A percentile compares a stretch with the other conserved stretches of the same genome.
These are phyloP conservation scores for Aurantiochytrium sp. DNA, from an alignment of 108 stramenopile species.

Conservation along the genomic window DNA sequence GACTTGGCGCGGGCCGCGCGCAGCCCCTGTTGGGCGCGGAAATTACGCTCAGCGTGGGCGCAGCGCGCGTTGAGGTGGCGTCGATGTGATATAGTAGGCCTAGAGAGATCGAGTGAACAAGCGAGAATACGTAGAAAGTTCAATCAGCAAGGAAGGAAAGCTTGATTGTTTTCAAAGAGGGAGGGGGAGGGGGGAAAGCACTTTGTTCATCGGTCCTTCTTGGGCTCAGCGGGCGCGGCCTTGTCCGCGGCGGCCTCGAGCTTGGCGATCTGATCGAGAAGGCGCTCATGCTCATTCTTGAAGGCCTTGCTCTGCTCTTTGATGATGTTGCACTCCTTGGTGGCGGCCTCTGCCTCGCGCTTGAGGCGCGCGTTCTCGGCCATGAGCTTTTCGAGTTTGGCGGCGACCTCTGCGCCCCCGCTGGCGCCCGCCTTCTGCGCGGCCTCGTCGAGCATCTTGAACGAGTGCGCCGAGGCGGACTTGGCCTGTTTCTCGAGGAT, in stretches of 20 bases:
- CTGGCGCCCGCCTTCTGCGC: neutral
- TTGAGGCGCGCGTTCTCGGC: neutral
- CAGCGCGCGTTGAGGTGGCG: neutral
- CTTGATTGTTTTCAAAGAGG: too few species aligned
- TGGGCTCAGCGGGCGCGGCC: neutral
- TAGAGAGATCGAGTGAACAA: too few species aligned
- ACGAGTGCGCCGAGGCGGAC: neutral
- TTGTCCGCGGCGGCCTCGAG: neutral
- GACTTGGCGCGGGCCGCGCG: neutral
- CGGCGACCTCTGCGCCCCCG: neutral
- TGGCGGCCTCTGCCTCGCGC: neutral
- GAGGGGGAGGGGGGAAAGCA: neutral
- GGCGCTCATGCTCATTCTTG: neutral
- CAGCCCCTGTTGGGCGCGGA: neutral
- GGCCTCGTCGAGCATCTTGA: constrained; percentile 19
- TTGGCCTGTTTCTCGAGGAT: neutral
- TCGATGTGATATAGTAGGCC: neutral
- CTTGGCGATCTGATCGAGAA: neutral
- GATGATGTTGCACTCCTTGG: neutral
- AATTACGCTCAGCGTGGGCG: neutral
- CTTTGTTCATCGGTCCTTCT: neutral
- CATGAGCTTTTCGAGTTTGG: constrained; percentile 7
- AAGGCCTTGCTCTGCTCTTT: neutral
- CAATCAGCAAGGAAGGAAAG: too few species aligned
- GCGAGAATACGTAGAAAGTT: too few species aligned